Base-by-base conservation (phyloP, 2,329 filamentous ascomycete species). In the Penicillium sp. region DNA sequence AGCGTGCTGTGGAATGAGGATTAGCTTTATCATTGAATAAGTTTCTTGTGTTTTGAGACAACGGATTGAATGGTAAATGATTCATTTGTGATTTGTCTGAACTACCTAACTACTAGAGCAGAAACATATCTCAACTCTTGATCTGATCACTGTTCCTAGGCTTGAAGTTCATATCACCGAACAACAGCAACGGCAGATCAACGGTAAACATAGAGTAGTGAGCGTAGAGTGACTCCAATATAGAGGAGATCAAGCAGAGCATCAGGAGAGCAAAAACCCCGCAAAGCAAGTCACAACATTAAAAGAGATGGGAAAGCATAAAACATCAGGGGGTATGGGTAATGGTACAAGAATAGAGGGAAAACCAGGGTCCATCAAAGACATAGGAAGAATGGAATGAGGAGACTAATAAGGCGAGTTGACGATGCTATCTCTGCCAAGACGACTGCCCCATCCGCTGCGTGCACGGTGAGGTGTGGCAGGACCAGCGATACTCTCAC, bases 401-500 rank as follows among this genome's bases (percentile, higher is more conserved):
- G 45, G 47, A 34, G 9, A 44, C 57, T 70, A 86, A 57, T 85
- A 86, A 44, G 84, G 84, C 55, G 81, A 84, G 67, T 96, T 87
- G 23, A 97, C 93, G 63, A 97, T 86, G 53, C 96, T 91, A 39
- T 91, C 88, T 69, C 84, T 85, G 47, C 87, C 86, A 44, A 96
- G 78, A n/a, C 69, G 68, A 53, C 66, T 71, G 26, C 67, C 67
- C 61, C 64, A 70, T 56, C 65, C 51, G 69, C 70, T 56, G 65
- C 72, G 55, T 14, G 51, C 53, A 62, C 76, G 58, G 61, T 70
- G 51, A 70, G 81, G 58, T 75, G 79, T 67, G 77, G 79, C 41
- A 75, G 77, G 59, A 73, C 86, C 73, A 34, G 90, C 89, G 71
- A 99, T 97, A 72, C 91, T 97, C 78, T 99, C 91, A 35, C 94